Percentiles rank a stretch among this genome's conserved stretches.
These are phyloP conservation scores for Grosmannia huntii DNA, from an alignment of 2,329 filamentous ascomycete genomes.

Conservation along the genomic window DNA sequence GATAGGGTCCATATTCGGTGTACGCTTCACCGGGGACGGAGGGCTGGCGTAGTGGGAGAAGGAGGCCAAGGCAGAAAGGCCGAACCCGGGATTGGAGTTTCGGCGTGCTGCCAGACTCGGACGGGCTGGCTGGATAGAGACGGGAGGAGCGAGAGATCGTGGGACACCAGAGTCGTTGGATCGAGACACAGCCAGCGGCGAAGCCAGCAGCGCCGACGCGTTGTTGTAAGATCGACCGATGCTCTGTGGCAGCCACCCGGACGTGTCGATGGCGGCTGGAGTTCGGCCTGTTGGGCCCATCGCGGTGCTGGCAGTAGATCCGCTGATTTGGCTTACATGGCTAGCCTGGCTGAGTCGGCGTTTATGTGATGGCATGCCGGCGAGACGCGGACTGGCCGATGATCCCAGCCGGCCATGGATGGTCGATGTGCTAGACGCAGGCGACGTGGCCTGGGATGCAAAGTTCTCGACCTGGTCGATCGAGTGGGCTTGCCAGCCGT, in stretches of 20 bases:
- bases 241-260: conserved; percentile 4
- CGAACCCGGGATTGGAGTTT: conserved; percentile 34
- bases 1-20: conserved; percentile 35
- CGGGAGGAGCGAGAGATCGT: conserved; percentile 36
- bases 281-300: not conserved
- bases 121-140: conserved; percentile 39
- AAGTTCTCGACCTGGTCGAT: conserved; percentile 67
- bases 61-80: conserved; percentile 17
- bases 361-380: conserved; percentile 23
- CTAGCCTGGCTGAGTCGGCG: conserved; percentile 13
- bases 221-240: conserved; percentile 3
- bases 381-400: conserved; percentile 41
- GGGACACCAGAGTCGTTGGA: conserved; percentile 22
- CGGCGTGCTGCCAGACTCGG: conserved; percentile 26
- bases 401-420: conserved; percentile 36
- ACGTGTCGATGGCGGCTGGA: conserved; percentile 1
- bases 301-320: conserved; percentile 3
- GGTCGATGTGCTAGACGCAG: conserved; percentile 44
- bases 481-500: conserved; percentile 72
- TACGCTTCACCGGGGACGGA: conserved; percentile 20
- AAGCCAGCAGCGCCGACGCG: conserved; percentile 2
- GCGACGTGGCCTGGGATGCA: conserved; percentile 55
- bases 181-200: conserved; percentile 8
- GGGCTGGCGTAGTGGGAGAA: conserved; percentile 25
- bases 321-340: conserved; percentile 5